Conservation (phyloP, 257 asterid species). For the Eucommia ulmoides region DNA sequence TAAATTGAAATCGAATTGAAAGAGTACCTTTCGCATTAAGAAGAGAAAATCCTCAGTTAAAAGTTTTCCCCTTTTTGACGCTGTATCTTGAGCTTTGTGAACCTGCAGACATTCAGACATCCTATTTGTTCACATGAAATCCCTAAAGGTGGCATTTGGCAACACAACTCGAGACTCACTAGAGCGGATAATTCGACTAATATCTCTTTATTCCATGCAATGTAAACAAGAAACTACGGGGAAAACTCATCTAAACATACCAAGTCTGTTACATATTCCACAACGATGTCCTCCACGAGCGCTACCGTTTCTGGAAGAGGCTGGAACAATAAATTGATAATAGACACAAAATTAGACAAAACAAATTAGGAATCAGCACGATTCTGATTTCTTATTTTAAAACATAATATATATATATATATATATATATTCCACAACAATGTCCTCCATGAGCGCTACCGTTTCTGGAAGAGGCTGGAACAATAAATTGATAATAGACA, state of each 20-base stretch:
- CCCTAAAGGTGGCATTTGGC: no score
- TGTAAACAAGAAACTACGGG: not conserved
- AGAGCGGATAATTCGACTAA: no score
- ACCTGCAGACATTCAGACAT: no score
- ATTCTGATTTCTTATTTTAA: no score
- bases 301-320: slow-evolving; percentile 90
- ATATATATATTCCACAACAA: not conserved
- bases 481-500: no score
- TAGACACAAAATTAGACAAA: no score
- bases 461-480: not conserved
- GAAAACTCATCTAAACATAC: not conserved
- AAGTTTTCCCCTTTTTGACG: not conserved
- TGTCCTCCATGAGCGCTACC: not conserved
- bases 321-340: no score
- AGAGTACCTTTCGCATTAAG: not conserved
- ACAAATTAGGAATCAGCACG: no score
- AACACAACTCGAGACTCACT: no score
- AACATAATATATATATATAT: no score
- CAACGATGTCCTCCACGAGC: slow-evolving; percentile 86
- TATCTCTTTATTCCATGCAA: not conserved
- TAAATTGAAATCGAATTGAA: no score
- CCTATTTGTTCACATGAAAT: no score
- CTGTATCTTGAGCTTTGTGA: not conserved
- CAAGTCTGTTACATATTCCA: slow-evolving; percentile 34
- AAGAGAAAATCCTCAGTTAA: not conserved